Conservation (phyloP, 768 basidiomycete genomes). For the Macrolepiota dolichaula region DNA sequence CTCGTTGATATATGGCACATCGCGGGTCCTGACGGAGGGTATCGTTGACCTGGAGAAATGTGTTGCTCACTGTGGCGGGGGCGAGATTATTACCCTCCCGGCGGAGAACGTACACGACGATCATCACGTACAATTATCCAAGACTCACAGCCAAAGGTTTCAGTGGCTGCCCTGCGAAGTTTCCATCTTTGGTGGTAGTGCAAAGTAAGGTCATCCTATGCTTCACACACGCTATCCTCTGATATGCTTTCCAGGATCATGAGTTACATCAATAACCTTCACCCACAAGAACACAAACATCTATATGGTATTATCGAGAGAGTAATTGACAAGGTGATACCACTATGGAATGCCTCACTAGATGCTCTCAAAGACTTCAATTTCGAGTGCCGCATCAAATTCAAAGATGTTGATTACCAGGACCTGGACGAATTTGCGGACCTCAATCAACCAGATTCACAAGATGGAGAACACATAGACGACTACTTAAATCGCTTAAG, state of each 20-base stretch:
- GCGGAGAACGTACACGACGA: not conserved
- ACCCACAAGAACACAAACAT: slow-evolving; percentile 23
- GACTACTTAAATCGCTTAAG: too few species aligned
- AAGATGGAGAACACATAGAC: too few species aligned
- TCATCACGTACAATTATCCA: not conserved
- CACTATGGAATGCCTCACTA: slow-evolving; percentile 21
- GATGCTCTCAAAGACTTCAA: not conserved
- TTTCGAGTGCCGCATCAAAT: not conserved
- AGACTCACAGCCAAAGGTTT: slow-evolving; percentile 8
- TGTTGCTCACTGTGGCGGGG: slow-evolving; percentile 17
- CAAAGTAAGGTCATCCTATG: slow-evolving; percentile 17
- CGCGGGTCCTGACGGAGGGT: slow-evolving; percentile 14
- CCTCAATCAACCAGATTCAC: too few species aligned
- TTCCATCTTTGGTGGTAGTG: slow-evolving; percentile 12
- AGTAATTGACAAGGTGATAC: too few species aligned
- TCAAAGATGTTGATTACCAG: not conserved
- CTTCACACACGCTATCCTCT: not conserved
- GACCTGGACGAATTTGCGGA: not conserved
- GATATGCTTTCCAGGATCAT: slow-evolving; percentile 14
- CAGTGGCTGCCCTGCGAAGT: slow-evolving; percentile 18
- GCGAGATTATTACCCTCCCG: slow-evolving; percentile 9
- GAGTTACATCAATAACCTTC: slow-evolving; percentile 36
- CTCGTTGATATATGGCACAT: slow-evolving; percentile 29
- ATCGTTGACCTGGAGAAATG: slow-evolving; percentile 14
- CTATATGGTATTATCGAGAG: slow-evolving; percentile 19